phyloP scores from a whole-genome alignment of 2,329 filamentous ascomycete genomes.

The Fusarium brachygibbosum region DNA sequence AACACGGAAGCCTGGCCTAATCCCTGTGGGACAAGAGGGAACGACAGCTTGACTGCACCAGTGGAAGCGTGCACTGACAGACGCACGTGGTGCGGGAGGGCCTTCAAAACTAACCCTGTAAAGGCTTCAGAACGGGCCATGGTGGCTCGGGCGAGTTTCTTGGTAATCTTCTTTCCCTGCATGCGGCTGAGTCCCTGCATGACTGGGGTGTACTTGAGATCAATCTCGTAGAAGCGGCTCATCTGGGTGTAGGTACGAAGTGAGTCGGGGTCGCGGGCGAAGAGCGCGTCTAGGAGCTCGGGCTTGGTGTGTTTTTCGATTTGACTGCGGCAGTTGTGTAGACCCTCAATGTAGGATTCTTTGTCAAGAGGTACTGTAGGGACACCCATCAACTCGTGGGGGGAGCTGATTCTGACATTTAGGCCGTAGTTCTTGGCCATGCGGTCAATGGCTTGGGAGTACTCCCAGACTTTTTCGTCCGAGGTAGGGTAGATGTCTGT shows the following conservation, averaged over 20 bases:
- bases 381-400: conserved; percentile 13
- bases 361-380: conserved; percentile 11
- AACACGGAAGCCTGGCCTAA: conserved; percentile 3
- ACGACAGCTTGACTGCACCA: conserved; percentile 10
- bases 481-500: conserved; percentile 17
- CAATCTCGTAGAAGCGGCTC: conserved; percentile 17
- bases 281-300: conserved; percentile 4
- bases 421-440: conserved; percentile 5
- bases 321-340: conserved; percentile 9
- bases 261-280: conserved; percentile 10
- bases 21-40: conserved; percentile 13
- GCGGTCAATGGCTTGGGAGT: conserved; percentile 10
- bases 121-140: conserved; percentile 14
- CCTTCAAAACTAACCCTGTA: conserved; percentile 7
- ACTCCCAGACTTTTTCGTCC: conserved; percentile 11
- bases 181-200: conserved; percentile 17
- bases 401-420: conserved; percentile 8
- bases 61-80: conserved; percentile 12
- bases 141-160: conserved; percentile 14
- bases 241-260: conserved; percentile 18
- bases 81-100: conserved; percentile 11
- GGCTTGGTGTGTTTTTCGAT: conserved; percentile 12
- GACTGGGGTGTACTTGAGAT: conserved; percentile 10
- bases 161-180: conserved; percentile 15
- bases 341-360: conserved; percentile 11